Conservation (phyloP, 2,329 filamentous ascomycete species). For the Chrysoporthe puriensis region DNA sequence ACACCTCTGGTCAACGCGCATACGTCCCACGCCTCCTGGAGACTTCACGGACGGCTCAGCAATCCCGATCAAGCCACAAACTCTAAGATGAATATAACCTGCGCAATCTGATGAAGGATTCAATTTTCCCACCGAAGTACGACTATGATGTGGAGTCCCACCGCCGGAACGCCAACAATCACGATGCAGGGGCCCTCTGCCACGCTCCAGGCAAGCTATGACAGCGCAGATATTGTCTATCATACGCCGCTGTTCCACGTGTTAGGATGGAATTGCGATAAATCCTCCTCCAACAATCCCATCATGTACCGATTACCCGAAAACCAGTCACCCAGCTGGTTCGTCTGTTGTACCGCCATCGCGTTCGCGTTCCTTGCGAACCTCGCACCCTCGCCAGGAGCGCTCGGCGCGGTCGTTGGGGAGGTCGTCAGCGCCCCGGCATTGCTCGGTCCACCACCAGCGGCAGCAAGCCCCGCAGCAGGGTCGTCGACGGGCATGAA, state of each 20-base stretch:
- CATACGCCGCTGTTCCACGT: constrained; percentile 36
- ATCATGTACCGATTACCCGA: constrained; percentile 68
- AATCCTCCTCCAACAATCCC: constrained; percentile 65
- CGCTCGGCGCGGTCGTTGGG: constrained; percentile 2
- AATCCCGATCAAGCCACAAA: too few species aligned
- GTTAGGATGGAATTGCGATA: constrained; percentile 45
- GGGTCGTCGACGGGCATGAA: constrained; percentile 51
- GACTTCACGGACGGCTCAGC: too few species aligned
- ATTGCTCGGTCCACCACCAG: constrained; percentile 18
- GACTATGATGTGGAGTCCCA: neutral
- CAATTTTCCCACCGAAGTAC: too few species aligned
- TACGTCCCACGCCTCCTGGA: too few species aligned
- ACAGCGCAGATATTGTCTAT: neutral
- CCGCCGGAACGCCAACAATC: neutral
- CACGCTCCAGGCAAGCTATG: neutral
- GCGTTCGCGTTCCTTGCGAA: constrained; percentile 21
- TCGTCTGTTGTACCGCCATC: constrained; percentile 35
- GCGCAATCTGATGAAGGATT: too few species aligned
- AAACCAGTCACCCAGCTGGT: constrained; percentile 67
- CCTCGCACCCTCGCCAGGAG: constrained; percentile 18
- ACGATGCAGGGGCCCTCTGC: constrained; percentile 2
- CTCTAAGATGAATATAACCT: too few species aligned
- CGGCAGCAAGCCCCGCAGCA: neutral
- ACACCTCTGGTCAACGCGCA: too few species aligned
- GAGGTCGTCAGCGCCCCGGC: constrained; percentile 19